Evolutionary conservation across 495 filamentous ascomycete genomes (phyloP), one percentile per base, ranked within the genome.

Genomic region (Hypoxylon lienhwacheense): DNA sequence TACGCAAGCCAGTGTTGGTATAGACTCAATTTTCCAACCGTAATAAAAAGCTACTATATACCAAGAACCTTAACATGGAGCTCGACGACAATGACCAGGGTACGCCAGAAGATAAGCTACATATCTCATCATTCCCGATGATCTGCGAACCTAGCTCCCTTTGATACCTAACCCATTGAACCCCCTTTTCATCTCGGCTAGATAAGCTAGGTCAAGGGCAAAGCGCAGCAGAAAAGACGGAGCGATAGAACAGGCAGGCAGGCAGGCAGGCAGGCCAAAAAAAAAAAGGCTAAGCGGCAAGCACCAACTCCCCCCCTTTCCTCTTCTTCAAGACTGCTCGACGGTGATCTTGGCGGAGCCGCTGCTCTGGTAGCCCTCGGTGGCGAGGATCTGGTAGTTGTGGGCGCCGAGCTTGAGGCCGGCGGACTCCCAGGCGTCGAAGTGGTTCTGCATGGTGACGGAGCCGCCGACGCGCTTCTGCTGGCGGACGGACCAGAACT

Each of bases 381-480:
- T 77, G 20, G 79, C 78, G 12, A 86, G 65, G 55, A 85, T 83
- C 73, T 81, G 77, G 67, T 84, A 84, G 66, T 84, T 71, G 67
- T 79, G 77, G 1, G 66, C 65, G 0, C 81, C 81, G 8, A 85
- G 62, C 12, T 65, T 61, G 66, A 87, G 71, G 4, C 79, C 79
- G 28, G 67, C 53, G 17, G 42, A 44, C 2, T 62, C 58, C 85
- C 85, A 88, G 17, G 81, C 82, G 61, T 81, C 72, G 65, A 88
- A 87, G 71, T 87, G 85, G 64, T 80, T 82, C 33, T 65, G 53
- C 51, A 74, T 69, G 28, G 60, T 77, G 61, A 83, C 72, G 21
- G 67, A 69, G 34, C 80, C 78, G 43, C 74, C 72, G 49, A 68
- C 65, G 56, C 78, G 72, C 68, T 78, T 74, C 43, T 60, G 41